These are phyloP conservation scores for Aspergillus nidulans DNA, from an alignment of 495 filamentous ascomycete species.

Conservation along the genomic window DNA sequence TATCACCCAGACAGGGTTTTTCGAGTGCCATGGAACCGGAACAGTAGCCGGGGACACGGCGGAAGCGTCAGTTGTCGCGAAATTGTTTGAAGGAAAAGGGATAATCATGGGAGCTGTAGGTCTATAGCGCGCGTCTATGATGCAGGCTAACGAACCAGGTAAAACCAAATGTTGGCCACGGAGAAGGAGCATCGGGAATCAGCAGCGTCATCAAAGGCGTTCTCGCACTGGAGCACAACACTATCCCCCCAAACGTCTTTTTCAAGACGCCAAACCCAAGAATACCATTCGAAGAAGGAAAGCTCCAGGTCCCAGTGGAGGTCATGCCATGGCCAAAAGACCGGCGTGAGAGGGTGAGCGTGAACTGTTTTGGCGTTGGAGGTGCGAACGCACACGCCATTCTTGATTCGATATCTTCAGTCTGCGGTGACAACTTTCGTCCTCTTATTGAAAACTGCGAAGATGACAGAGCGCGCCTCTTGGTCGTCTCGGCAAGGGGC, in stretches of 20 bases:
- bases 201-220: slow-evolving; percentile 33
- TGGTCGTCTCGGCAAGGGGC: neutral
- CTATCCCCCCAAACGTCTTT: slow-evolving; percentile 33
- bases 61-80: slow-evolving; percentile 21
- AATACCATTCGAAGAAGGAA: slow-evolving; percentile 22
- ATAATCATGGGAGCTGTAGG: slow-evolving; percentile 21
- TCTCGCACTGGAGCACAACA: slow-evolving; percentile 27
- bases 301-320: slow-evolving; percentile 22
- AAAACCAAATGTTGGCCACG: slow-evolving; percentile 39
- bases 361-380: slow-evolving; percentile 34
- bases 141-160: neutral
- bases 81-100: slow-evolving; percentile 13
- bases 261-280: slow-evolving; percentile 28
- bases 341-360: slow-evolving; percentile 17
- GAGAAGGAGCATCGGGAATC: slow-evolving; percentile 34
- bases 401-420: slow-evolving; percentile 22
- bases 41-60: slow-evolving; percentile 35
- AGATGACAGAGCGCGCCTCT: neutral
- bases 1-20: slow-evolving; percentile 28
- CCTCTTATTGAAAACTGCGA: neutral
- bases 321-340: slow-evolving; percentile 27
- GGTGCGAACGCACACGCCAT: slow-evolving; percentile 26
- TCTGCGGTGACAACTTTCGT: neutral
- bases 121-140: neutral
- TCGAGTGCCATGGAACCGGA: slow-evolving; percentile 52